Percentiles rank a stretch among this genome's conserved stretches.
Evolutionary conservation across 1,284 basidiomycete genomes (phyloP).

Genomic region (Pseudozyma thailandica): DNA sequence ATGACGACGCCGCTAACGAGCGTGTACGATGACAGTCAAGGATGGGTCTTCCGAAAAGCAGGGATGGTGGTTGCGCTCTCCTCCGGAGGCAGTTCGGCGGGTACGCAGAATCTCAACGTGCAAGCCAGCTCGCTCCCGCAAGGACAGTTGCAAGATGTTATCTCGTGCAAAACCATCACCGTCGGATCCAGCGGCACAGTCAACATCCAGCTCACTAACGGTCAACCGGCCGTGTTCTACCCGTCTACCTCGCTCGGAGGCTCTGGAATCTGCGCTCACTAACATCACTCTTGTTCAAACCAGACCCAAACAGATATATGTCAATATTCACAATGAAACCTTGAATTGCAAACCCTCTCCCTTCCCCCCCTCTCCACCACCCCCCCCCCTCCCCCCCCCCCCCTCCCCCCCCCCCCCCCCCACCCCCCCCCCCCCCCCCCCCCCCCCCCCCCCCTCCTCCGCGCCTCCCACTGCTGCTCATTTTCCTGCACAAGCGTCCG

Average conservation of each 20-base stretch:
- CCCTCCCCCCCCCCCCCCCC: too few species aligned
- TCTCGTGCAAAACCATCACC: slow-evolving; percentile 72
- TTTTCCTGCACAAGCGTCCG: slow-evolving; percentile 3
- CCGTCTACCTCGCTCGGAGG: slow-evolving; percentile 9
- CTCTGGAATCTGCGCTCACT: slow-evolving; percentile 20
- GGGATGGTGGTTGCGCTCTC: slow-evolving; percentile 77
- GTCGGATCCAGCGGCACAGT: slow-evolving; percentile 71
- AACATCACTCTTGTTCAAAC: too few species aligned
- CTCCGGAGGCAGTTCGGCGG: slow-evolving; percentile 73
- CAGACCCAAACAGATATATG: too few species aligned
- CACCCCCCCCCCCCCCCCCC: too few species aligned
- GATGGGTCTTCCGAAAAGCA: slow-evolving; percentile 75
- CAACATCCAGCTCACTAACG: slow-evolving; percentile 36
- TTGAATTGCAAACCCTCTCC: too few species aligned
- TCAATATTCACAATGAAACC: too few species aligned
- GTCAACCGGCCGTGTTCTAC: slow-evolving; percentile 26
- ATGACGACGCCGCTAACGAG: slow-evolving; percentile 72
- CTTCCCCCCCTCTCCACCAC: too few species aligned
- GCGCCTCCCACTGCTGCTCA: background rate
- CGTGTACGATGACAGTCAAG: slow-evolving; percentile 51
- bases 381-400: too few species aligned
- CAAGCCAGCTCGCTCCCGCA: slow-evolving; percentile 66
- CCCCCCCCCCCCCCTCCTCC: too few species aligned
- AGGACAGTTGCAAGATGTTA: slow-evolving; percentile 74
- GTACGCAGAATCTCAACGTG: slow-evolving; percentile 65